phyloP scores from a whole-genome alignment of 2,329 filamentous ascomycete genomes.

The Beauveria caledonica region DNA sequence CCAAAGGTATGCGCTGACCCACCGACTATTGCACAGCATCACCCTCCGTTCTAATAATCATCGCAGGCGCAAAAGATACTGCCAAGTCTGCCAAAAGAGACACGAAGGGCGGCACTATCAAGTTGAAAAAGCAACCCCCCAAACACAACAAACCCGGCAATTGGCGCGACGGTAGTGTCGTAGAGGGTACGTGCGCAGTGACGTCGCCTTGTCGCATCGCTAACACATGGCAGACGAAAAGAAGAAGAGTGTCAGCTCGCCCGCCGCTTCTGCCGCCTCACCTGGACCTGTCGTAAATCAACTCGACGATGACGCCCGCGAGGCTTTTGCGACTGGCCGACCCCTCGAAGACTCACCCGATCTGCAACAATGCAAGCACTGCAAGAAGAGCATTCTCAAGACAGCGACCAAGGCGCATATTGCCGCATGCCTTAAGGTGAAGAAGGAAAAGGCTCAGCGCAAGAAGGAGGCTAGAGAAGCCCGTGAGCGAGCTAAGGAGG shows the following conservation, averaged over 20 bases:
- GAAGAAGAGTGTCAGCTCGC: slow-evolving; percentile 39
- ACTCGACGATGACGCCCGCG: slow-evolving; percentile 66
- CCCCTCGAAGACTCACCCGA: slow-evolving; percentile 75
- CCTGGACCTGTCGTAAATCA: slow-evolving; percentile 53
- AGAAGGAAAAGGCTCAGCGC: slow-evolving; percentile 70
- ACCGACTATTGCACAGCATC: not conserved
- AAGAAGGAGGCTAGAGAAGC: slow-evolving; percentile 70
- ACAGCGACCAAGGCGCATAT: slow-evolving; percentile 72
- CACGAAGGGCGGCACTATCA: slow-evolving; percentile 44
- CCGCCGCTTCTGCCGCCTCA: slow-evolving; percentile 34
- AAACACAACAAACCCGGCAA: slow-evolving; percentile 61
- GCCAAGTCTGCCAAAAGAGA: slow-evolving; percentile 51
- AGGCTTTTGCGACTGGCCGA: slow-evolving; percentile 73
- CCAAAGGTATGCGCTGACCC: slow-evolving; percentile 8
- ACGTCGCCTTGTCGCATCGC: not conserved
- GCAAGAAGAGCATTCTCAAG: slow-evolving; percentile 78
- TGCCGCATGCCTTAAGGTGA: slow-evolving; percentile 72
- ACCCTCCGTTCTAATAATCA: not conserved
- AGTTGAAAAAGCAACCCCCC: slow-evolving; percentile 54
- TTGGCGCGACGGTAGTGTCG: slow-evolving; percentile 59
- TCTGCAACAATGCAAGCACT: slow-evolving; percentile 83
- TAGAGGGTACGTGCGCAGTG: slow-evolving; percentile 44
- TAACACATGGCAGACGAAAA: slow-evolving; percentile 39
- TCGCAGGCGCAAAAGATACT: slow-evolving; percentile 49
- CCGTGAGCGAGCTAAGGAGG: slow-evolving; percentile 55